These are phyloP conservation scores for Sporisorium graminicola DNA, from an alignment of 1,284 basidiomycete genomes.

Conservation along the genomic window DNA sequence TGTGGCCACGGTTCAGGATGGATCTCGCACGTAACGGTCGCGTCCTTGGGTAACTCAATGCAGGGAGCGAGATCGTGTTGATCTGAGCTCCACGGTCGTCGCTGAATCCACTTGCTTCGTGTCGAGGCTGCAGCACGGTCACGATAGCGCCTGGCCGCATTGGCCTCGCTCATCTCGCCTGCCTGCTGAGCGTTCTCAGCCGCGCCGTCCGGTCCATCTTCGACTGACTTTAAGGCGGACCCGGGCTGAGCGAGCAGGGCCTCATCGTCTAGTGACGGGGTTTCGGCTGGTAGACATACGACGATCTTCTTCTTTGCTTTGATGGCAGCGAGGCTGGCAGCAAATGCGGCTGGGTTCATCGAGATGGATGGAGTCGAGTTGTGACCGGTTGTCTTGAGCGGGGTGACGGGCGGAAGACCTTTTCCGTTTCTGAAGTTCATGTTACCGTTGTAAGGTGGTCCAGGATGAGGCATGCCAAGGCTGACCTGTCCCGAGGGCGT, in stretches of 20 bases:
- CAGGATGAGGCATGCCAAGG: constrained; percentile 11
- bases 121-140: constrained; percentile 24
- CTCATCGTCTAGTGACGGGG: constrained; percentile 29
- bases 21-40: constrained; percentile 29
- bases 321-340: constrained; percentile 41
- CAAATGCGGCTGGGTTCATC: constrained; percentile 57
- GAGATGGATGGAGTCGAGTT: constrained; percentile 63
- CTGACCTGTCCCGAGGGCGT: constrained; percentile 15
- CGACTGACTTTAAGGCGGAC: background rate
- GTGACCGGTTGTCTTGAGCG: constrained; percentile 61
- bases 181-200: background rate
- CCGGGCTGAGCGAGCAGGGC: constrained; percentile 21
- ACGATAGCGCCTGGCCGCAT: constrained; percentile 12
- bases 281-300: constrained; percentile 46
- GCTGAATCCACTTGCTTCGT: constrained; percentile 32
- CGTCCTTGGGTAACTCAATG: constrained; percentile 26
- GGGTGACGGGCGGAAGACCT: constrained; percentile 45
- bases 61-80: constrained; percentile 15
- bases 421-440: constrained; percentile 31
- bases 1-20: constrained; percentile 49
- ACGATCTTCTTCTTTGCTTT: constrained; percentile 46
- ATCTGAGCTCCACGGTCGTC: constrained; percentile 18
- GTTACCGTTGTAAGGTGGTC: constrained; percentile 7
- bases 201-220: background rate
- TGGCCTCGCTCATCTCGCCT: background rate